Evolutionary conservation across 1,284 basidiomycete genomes (phyloP), one percentile per base, ranked within the genome.

Genomic region (Vanrija sp.): DNA sequence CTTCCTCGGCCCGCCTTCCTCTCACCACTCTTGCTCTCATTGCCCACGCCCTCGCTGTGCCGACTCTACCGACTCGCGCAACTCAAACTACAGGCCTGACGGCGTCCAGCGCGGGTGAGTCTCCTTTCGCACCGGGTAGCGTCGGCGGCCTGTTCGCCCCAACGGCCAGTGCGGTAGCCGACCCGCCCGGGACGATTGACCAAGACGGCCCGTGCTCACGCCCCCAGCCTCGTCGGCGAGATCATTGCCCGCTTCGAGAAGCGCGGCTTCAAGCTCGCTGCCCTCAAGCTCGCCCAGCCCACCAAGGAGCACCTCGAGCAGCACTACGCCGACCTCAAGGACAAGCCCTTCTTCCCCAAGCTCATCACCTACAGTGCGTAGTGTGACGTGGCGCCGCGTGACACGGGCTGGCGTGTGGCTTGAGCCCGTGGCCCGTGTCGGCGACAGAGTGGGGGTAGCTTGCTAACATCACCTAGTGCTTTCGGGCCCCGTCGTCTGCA

Each of bases 271-370:
- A 94, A 96, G 69, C 72, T 76, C 68, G 71, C 86, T 71, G 93
- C 93, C 54, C 80, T 95, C 73, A 94, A 95, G 81, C 80, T 94
- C 71, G 84, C 84, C 59, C 84, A 85, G 48, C 83, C 90, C 44
- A 81, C 84, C 64, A 79, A 82, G 67, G 74, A 84, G 69, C 92
- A 90, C 79, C 88, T 97, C 73, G 87, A 95, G 69, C 61, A 73
- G 90, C 94, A 97, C 84, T 97, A 97, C 78, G 86, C 82, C 65
- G 93, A 97, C 80, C 88, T 96, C 79, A 85, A 83, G 75, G 84
- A 81, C 69, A 95, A 93, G 83, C 69, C 83, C 53, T 97, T 97
- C 85, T 97, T 96, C 85, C 87, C 88, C 63, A 86, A 87, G 63
- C 78, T 97, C 68, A 86, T 95, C 82, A 86, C 85, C 75, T 96